Base-by-base conservation (phyloP, 768 basidiomycete genomes). In the Candolleomyces aberdarensis region DNA sequence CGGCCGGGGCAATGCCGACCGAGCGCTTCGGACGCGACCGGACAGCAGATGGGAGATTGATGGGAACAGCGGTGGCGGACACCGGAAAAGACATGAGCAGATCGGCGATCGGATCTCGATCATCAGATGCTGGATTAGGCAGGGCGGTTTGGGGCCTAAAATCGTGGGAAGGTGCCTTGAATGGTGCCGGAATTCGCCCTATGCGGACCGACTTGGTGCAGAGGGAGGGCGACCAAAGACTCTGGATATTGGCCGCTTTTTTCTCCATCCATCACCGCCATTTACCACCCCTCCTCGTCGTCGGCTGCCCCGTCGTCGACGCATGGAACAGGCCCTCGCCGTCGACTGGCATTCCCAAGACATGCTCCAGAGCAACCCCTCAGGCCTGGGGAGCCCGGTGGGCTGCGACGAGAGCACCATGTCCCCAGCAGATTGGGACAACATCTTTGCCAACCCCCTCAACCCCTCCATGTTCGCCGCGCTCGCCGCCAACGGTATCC, bases 401-500 rank as follows among this genome's bases (percentile, higher is more conserved):
- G 36, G 36, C 52, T 50, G 60, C 39, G 59, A 57, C 57, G 58
- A 67, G n/a, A 64, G 66, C 36, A 67, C 67, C 40, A 68, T 73
- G 51, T 65, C 68, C 39, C 66, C 63, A 61, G 65, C 74, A 62
- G 74, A 80, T 67, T 91, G 89, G 89, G 74, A 71, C 26, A 74
- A 78, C 64, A 56, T 88, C 19, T 88, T 88, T 70, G 76, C 87
- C n/a, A 70, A 81, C 3, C 84, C 89, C 2, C 75, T 89, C 54
- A 80, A 86, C 62, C 84, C 86, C 6, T 69, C 80, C 48, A 74
- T 85, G 39, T 89, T 88, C 66, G 82, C 85, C 44, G 80, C 82
- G 40, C 80, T 90, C 47, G 80, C 84, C 13, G 82, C 87, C 3
- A 85, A 84, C 66, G 85, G 83, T 65, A 76, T 84, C 50, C 72